Evolutionary conservation across 192 early-diverging fungal genomes (phyloP).

Genomic region (Funneliformis geosporum): DNA sequence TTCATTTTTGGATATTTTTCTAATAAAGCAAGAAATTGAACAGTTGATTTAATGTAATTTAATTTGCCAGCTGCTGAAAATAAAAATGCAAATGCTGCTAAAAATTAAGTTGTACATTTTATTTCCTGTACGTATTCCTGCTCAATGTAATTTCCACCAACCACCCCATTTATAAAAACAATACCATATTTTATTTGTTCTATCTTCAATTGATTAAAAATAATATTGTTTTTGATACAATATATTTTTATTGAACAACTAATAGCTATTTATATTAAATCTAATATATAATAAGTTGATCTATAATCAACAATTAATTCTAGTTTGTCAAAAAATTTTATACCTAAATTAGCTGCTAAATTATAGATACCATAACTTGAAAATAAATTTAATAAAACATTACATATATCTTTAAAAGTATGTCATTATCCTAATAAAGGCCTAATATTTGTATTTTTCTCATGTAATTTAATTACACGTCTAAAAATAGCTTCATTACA

Average conservation of each 20-base stretch:
- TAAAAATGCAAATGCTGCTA: not conserved
- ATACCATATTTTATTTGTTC: no score
- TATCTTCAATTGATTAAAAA: no score
- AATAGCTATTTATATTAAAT: no score
- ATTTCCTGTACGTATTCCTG: no score
- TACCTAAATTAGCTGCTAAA: not conserved
- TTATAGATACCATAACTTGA: conserved; percentile 15
- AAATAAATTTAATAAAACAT: not conserved
- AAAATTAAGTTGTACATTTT: no score
- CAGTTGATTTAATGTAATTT: not conserved
- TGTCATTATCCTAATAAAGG: not conserved
- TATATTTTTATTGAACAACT: no score
- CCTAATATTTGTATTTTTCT: conserved; percentile 5
- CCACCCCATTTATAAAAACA: no score
- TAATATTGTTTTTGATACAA: no score
- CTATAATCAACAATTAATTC: conserved; percentile 4
- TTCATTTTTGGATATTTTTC: not conserved
- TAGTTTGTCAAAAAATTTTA: conserved; percentile 2
- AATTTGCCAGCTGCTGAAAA: not conserved
- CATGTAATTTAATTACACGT: no score
- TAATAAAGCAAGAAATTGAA: not conserved
- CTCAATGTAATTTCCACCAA: no score
- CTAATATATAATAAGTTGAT: conserved; percentile 6
- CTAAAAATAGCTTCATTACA: not conserved
- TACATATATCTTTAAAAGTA: conserved; percentile 5